Conservation (phyloP, 495 filamentous ascomycete genomes). For the Trichoderma virens region DNA sequence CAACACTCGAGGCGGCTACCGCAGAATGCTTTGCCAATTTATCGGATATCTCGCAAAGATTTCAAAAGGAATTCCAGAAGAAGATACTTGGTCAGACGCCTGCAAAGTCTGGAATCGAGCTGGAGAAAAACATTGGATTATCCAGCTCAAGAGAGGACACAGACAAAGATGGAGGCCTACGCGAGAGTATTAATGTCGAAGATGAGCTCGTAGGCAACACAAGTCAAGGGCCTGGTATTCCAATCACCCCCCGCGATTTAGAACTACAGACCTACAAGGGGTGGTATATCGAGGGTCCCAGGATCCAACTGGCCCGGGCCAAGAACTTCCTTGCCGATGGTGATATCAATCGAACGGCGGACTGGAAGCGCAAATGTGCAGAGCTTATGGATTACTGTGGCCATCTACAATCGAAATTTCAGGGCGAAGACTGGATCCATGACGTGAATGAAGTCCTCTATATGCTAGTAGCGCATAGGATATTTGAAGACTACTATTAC, state of each 20-base stretch:
- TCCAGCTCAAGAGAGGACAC: background rate
- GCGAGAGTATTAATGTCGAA: background rate
- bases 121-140: background rate
- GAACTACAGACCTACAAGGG: conserved; percentile 4
- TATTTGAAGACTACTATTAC: conserved; percentile 22
- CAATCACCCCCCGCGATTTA: background rate
- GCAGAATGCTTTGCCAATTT: background rate
- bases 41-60: background rate
- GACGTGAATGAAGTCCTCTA: conserved; percentile 20
- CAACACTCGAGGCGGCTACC: background rate
- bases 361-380: conserved; percentile 19
- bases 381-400: conserved; percentile 20
- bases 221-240: background rate
- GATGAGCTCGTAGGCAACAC: background rate
- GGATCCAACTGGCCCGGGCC: conserved; percentile 17
- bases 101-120: background rate
- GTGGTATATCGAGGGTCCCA: conserved; percentile 8
- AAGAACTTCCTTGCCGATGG: conserved; percentile 26
- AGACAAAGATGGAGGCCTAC: background rate
- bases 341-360: conserved; percentile 22
- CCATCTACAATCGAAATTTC: conserved; percentile 20
- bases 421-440: conserved; percentile 13
- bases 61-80: background rate
- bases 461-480: conserved; percentile 19
- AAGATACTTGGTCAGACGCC: background rate